Percentiles rank a stretch among this genome's conserved stretches.
phyloP scores from a whole-genome alignment of 805 yeast species.

The Schwanniomyces yamadae region DNA sequence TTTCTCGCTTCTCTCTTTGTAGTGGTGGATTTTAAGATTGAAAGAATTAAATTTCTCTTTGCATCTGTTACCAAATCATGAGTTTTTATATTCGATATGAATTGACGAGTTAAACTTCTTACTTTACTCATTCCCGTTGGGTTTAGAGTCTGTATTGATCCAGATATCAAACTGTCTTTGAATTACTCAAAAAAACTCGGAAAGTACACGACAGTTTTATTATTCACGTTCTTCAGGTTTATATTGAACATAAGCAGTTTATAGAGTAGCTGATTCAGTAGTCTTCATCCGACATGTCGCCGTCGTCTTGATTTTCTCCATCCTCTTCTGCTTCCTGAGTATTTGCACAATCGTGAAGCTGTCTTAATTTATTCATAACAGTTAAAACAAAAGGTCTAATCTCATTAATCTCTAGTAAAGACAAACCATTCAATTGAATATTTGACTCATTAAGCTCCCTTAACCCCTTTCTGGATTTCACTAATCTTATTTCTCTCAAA shows the following conservation, averaged over 20 bases:
- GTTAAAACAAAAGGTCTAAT: constrained; percentile 76
- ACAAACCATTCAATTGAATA: constrained; percentile 77
- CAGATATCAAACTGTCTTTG: too few relatives aligned
- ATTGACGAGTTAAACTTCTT: constrained; percentile 26
- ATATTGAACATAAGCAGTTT: too few relatives aligned
- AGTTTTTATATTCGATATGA: constrained; percentile 37
- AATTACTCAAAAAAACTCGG: too few relatives aligned
- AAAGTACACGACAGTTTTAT: too few relatives aligned
- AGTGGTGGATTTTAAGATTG: constrained; percentile 85
- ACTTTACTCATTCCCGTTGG: constrained; percentile 8
- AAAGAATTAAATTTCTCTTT: constrained; percentile 69
- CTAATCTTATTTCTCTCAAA: constrained; percentile 74
- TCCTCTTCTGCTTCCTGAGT: constrained; percentile 16
- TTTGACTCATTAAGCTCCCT: constrained; percentile 76
- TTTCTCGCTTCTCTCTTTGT: constrained; percentile 89
- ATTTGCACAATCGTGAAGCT: constrained; percentile 42
- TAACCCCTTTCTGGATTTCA: constrained; percentile 80
- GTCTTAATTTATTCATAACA: constrained; percentile 76
- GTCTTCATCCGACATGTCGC: constrained; percentile 7
- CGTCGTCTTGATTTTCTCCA: constrained; percentile 7
- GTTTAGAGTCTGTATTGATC: too few relatives aligned
- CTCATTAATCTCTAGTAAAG: constrained; percentile 84
- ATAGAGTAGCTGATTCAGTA: background rate
- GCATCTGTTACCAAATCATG: constrained; percentile 40
- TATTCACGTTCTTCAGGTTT: too few relatives aligned